Evolutionary conservation across 257 asterid species (phyloP).

Genomic region (Solanum habrochaites): DNA sequence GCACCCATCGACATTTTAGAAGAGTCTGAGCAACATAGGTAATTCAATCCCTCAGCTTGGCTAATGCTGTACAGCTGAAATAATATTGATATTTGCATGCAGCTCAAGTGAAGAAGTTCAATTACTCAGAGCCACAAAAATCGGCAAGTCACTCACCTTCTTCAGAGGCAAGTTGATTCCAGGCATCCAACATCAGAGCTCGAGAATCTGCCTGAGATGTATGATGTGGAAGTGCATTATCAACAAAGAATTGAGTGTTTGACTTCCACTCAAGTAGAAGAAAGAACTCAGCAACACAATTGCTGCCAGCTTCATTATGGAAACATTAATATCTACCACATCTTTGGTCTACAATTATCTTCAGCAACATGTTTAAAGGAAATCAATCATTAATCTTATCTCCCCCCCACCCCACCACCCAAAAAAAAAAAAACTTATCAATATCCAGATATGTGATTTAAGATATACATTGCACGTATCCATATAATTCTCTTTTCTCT

Average conservation of each 20-base stretch:
- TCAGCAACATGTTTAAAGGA: not conserved
- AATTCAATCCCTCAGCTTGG: not conserved
- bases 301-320: not conserved
- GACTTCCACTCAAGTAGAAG: not conserved
- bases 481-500: not conserved
- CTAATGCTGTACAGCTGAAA: not conserved
- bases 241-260: not conserved
- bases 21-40: not conserved
- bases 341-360: not conserved
- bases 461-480: not conserved
- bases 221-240: not conserved
- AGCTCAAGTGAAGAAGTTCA: not conserved
- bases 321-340: not conserved
- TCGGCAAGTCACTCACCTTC: constrained; percentile 42
- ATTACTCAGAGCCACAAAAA: not conserved
- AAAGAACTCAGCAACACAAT: not conserved
- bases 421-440: not conserved
- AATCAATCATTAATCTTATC: not conserved
- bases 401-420: too few relatives aligned
- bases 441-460: not conserved
- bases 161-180: constrained; percentile 87
- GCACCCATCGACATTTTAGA: not conserved
- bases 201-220: constrained; percentile 65
- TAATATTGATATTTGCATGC: not conserved
- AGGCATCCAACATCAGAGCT: constrained; percentile 62